A percentile compares a stretch with the other conserved stretches of the same genome.
phyloP scores from a whole-genome alignment of 805 yeast species.

The Ogataea pignaliae region DNA sequence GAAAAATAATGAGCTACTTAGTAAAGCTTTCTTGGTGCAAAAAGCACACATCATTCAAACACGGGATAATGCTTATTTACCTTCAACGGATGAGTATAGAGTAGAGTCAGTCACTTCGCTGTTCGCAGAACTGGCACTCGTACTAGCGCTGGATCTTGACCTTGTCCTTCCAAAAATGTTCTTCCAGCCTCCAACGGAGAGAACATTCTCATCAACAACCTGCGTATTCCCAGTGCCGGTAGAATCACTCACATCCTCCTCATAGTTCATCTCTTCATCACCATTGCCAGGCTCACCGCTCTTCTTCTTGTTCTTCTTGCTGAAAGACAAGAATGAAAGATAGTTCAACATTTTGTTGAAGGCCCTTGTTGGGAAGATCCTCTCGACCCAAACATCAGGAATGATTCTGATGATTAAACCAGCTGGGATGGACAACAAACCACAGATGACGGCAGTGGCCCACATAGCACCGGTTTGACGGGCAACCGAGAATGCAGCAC shows the following conservation, averaged over 20 bases:
- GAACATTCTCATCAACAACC: constrained; percentile 16
- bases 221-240: constrained; percentile 2
- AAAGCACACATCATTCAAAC: background rate
- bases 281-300: constrained; percentile 5
- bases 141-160: constrained; percentile 16
- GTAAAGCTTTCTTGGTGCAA: background rate
- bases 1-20: background rate
- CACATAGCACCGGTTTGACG: constrained; percentile 83
- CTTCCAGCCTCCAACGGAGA: constrained; percentile 11
- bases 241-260: constrained; percentile 1
- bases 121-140: constrained; percentile 5
- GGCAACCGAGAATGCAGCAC: constrained; percentile 84
- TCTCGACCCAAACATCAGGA: constrained; percentile 75
- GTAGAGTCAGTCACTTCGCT: constrained; percentile 20
- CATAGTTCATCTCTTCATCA: constrained; percentile 5
- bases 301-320: constrained; percentile 9
- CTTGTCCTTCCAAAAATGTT: constrained; percentile 13
- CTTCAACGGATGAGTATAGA: constrained; percentile 5
- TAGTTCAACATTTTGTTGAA: constrained; percentile 31
- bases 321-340: constrained; percentile 18
- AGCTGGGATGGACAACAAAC: constrained; percentile 73
- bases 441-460: constrained; percentile 83
- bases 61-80: background rate
- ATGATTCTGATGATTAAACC: constrained; percentile 72
- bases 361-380: constrained; percentile 58